These are phyloP conservation scores for Firmiana major DNA, from an alignment of 345 rosid species.

Conservation along the genomic window DNA sequence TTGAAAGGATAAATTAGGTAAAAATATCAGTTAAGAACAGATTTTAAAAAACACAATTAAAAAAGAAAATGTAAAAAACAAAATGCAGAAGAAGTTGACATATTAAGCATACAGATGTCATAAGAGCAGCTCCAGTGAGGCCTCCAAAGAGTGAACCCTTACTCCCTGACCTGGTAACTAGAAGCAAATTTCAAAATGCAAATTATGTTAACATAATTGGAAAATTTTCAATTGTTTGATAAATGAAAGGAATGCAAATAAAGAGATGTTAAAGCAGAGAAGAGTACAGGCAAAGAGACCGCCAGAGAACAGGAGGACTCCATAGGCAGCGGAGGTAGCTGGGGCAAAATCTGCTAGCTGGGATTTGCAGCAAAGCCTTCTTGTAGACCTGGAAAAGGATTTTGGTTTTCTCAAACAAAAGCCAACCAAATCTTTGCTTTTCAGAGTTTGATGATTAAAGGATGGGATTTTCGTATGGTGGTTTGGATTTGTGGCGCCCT, in stretches of 20 bases:
- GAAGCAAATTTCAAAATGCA: slow-evolving; percentile 14
- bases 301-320: slow-evolving; percentile 60
- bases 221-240: not conserved
- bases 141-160: slow-evolving; percentile 82
- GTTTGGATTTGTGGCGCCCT: not conserved
- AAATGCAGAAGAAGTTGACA: not conserved
- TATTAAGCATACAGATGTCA: slow-evolving; percentile 53
- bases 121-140: slow-evolving; percentile 64
- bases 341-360: slow-evolving; percentile 65
- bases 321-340: slow-evolving; percentile 61
- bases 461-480: not conserved
- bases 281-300: slow-evolving; percentile 74
- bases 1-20: not conserved
- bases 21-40: not conserved
- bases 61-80: not conserved
- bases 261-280: not conserved
- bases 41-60: too few species aligned
- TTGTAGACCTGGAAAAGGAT: slow-evolving; percentile 15
- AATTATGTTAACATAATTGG: not conserved
- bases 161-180: slow-evolving; percentile 66
- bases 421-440: not conserved
- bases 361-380: slow-evolving; percentile 42
- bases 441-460: not conserved
- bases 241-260: not conserved
- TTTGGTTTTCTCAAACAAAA: slow-evolving; percentile 6